Evolutionary conservation across 2,329 filamentous ascomycete species (phyloP), one percentile per base, ranked within the genome.

Genomic region (Phialophora macrospora): DNA sequence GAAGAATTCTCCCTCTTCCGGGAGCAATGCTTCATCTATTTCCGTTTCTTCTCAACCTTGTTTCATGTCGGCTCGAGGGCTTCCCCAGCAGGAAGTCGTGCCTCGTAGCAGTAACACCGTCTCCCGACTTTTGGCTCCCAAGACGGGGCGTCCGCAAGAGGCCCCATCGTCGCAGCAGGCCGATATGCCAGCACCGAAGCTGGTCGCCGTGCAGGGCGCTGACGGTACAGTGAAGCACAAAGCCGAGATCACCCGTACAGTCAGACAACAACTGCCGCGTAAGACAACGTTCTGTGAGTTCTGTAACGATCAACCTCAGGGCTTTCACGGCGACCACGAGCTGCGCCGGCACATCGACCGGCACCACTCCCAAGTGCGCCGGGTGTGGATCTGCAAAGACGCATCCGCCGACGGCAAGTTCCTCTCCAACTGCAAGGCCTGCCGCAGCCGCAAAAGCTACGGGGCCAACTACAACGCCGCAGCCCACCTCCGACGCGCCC

Each of bases 391-490:
- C 55, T 88, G 86, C 72, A 80, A 86, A 46, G 87, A 89, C 68
- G 84, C 83, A 26, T 80, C 85, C 77, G 72, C 82, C 72, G 75
- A 87, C 79, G 77, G 83, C 84, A 79, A 85, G 78, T 88, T 93
- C 48, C 84, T 98, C 38, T 81, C 83, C 58, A 90, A 90, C 71
- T 97, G 93, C 85, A 96, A 96, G 78, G 86, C 90, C 55, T 98
- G 94, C 77, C 85, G 84, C 56, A 84, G 84, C 52, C 80, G 84
- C 62, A 97, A 97, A 81, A 85, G 86, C 65, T 98, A 98, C 72
- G 90, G 90, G 3, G 91, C 91, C 17, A 95, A 97, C 79, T 97
- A 98, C 80, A 98, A 98, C 73, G 94, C 93, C 0, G 93, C 93
- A 0, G 94, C 93, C 0, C 94, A 98, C 75, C 84, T 98, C 8